These are phyloP conservation scores for Gossypium bickii DNA, from an alignment of 345 rosid genomes.

Conservation along the genomic window DNA sequence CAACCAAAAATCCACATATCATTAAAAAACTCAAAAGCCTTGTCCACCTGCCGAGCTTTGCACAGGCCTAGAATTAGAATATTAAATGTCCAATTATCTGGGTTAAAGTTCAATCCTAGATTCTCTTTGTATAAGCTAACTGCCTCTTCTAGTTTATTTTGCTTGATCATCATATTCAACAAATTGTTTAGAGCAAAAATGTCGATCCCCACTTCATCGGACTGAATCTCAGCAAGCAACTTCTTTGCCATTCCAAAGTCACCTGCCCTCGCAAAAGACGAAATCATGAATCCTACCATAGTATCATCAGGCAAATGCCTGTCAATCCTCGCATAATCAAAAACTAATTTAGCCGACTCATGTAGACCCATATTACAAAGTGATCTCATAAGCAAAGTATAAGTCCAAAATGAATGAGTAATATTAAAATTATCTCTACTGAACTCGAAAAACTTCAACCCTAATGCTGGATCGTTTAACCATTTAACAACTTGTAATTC, in stretches of 20 bases:
- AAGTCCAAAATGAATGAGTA: slow-evolving; percentile 51
- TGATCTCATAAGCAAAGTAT: slow-evolving; percentile 53
- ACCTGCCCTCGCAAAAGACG: slow-evolving; percentile 42
- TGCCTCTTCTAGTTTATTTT: slow-evolving; percentile 51
- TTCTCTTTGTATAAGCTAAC: slow-evolving; percentile 43
- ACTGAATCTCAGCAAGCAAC: slow-evolving; percentile 42
- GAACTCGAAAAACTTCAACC: slow-evolving; percentile 67
- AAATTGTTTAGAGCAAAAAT: slow-evolving; percentile 42
- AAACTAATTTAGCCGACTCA: slow-evolving; percentile 42
- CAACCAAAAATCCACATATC: slow-evolving; percentile 56
- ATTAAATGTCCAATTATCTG: slow-evolving; percentile 70
- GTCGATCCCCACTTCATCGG: slow-evolving; percentile 32
- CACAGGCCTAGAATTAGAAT: slow-evolving; percentile 72
- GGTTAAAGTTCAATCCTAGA: slow-evolving; percentile 35
- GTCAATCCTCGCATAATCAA: slow-evolving; percentile 65
- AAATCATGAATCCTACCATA: slow-evolving; percentile 45
- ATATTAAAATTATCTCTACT: slow-evolving; percentile 48
- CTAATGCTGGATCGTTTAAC: slow-evolving; percentile 45
- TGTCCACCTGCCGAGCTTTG: slow-evolving; percentile 37
- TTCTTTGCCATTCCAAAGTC: slow-evolving; percentile 41
- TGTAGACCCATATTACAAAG: slow-evolving; percentile 57
- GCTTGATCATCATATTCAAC: slow-evolving; percentile 50
- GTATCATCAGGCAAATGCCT: slow-evolving; percentile 48
- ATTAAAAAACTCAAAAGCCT: slow-evolving; percentile 46
- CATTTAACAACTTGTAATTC: slow-evolving; percentile 64